Evolutionary conservation across 2,329 filamentous ascomycete species (phyloP).

Genomic region (Endoconidiophora polonica): DNA sequence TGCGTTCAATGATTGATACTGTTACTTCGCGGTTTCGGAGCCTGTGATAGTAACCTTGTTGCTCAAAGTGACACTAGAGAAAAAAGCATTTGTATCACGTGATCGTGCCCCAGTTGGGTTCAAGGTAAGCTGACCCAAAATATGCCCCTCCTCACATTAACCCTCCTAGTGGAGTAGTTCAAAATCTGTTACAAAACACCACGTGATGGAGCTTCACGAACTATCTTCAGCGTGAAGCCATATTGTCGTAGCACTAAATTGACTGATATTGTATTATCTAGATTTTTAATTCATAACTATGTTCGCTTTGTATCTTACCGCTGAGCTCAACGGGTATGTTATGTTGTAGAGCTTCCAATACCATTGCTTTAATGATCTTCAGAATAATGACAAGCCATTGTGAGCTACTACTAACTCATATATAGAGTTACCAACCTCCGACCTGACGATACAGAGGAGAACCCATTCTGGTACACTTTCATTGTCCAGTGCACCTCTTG

Average conservation of each 20-base stretch:
- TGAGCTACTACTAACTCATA: slow-evolving; percentile 2
- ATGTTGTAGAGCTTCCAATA: background rate
- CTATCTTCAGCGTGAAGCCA: too few relatives aligned
- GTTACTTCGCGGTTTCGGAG: too few relatives aligned
- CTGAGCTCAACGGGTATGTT: slow-evolving; percentile 51
- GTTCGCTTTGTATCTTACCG: slow-evolving; percentile 49
- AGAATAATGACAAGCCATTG: background rate
- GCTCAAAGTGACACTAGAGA: too few relatives aligned
- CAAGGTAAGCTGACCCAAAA: too few relatives aligned
- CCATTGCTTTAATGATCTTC: background rate
- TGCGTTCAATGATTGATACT: too few relatives aligned
- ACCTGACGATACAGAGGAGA: slow-evolving; percentile 64
- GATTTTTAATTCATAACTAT: slow-evolving; percentile 24
- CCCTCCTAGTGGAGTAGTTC: background rate
- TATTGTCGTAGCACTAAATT: background rate
- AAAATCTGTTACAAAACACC: background rate
- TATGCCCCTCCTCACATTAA: slow-evolving; percentile 1
- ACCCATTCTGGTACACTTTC: slow-evolving; percentile 93
- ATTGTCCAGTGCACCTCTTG: slow-evolving; percentile 98
- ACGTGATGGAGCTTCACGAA: background rate
- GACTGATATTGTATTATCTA: background rate
- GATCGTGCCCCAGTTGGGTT: background rate
- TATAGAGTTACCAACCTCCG: slow-evolving; percentile 67
- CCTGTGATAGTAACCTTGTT: too few relatives aligned
- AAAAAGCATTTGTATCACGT: background rate